Conservation (phyloP, 768 basidiomycete genomes). For the Pholiota molesta region DNA sequence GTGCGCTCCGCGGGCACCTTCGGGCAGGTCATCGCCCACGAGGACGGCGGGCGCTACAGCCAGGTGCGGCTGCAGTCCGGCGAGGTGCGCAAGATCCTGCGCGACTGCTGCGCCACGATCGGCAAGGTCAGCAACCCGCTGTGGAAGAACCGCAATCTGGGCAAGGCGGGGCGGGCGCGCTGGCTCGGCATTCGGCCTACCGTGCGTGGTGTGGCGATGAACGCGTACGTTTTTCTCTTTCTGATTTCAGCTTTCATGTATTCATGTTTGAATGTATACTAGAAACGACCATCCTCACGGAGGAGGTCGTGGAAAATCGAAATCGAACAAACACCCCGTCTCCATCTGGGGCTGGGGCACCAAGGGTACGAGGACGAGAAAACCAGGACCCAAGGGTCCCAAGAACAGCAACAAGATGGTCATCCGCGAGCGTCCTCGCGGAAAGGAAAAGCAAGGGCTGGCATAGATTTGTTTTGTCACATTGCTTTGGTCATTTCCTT, state of each 20-base stretch:
- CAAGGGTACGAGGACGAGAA: constrained; percentile 91
- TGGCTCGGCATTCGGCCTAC: constrained; percentile 87
- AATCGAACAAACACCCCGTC: constrained; percentile 93
- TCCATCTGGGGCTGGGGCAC: constrained; percentile 93
- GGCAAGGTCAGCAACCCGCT: constrained; percentile 91
- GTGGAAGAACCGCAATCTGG: constrained; percentile 82
- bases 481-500: constrained; percentile 7
- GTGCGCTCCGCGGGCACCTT: constrained; percentile 90
- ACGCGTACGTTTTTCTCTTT: constrained; percentile 62
- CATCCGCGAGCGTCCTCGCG: constrained; percentile 81
- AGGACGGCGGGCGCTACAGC: constrained; percentile 69
- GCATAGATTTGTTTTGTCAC: constrained; percentile 25
- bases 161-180: constrained; percentile 88
- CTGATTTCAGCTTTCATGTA: neutral
- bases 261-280: neutral
- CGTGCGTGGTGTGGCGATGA: constrained; percentile 97
- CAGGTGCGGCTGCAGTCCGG: constrained; percentile 90
- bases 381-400: constrained; percentile 89
- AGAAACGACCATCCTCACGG: constrained; percentile 94
- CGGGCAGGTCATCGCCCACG: constrained; percentile 80
- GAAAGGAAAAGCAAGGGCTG: constrained; percentile 53
- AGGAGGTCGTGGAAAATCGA: constrained; percentile 97
- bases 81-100: constrained; percentile 85
- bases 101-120: constrained; percentile 84
- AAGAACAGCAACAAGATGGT: constrained; percentile 92